Percentiles rank a stretch among this genome's conserved stretches.
These are phyloP conservation scores for Filobasidium uniguttulatum DNA, from an alignment of 1,284 basidiomycete species.

Conservation along the genomic window DNA sequence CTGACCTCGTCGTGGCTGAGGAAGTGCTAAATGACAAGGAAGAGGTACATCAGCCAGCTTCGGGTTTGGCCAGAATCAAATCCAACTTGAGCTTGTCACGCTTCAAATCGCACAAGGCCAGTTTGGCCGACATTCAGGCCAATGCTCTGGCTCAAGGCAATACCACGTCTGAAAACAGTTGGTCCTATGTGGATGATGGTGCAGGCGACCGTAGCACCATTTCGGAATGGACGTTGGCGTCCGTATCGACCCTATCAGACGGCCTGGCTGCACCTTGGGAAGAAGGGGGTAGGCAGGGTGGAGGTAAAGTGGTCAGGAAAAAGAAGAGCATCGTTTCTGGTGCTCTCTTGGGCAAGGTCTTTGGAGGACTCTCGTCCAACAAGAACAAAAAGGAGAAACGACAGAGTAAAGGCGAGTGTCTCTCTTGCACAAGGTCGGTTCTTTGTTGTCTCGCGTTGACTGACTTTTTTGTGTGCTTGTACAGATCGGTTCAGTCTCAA, in stretches of 20 bases:
- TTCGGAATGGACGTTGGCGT: not conserved
- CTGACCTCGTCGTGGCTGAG: not conserved
- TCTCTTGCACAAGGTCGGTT: too few relatives aligned
- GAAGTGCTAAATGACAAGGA: not conserved
- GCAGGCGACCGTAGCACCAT: not conserved
- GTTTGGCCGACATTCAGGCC: conserved; percentile 1
- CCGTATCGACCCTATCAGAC: not conserved
- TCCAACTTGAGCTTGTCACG: conserved; percentile 1
- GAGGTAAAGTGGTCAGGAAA: not conserved
- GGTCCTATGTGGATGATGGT: not conserved
- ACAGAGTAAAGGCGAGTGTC: not conserved
- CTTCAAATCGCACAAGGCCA: conserved; percentile 1
- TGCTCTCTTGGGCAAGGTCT: not conserved
- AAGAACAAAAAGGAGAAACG: conserved; percentile 1
- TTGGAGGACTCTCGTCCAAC: not conserved
- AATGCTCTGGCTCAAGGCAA: not conserved
- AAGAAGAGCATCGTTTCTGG: not conserved
- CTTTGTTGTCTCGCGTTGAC: too few relatives aligned
- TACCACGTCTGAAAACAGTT: not conserved
- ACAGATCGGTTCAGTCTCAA: conserved; percentile 1
- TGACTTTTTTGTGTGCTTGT: too few relatives aligned
- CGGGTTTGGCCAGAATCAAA: not conserved
- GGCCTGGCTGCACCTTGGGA: not conserved
- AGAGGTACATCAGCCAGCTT: not conserved
- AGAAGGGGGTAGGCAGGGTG: not conserved